phyloP scores from a whole-genome alignment of 2,329 filamentous ascomycete species.

The Talaromyces funiculosus region DNA sequence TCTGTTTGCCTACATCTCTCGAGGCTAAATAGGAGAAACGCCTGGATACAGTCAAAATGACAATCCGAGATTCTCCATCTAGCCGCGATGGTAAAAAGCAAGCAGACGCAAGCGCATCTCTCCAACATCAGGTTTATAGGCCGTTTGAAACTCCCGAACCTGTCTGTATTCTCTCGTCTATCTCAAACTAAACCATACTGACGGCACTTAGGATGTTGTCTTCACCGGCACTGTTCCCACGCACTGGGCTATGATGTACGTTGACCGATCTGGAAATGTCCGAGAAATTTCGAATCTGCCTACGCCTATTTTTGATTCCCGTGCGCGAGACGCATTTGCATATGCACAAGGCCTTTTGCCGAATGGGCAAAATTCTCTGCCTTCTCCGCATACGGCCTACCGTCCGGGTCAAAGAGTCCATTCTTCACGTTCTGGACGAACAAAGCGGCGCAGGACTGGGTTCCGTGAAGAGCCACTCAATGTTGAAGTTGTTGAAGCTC shows the following conservation, averaged over 20 bases:
- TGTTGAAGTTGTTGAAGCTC: background rate
- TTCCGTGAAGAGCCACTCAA: constrained; percentile 1
- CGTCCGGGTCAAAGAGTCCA: background rate
- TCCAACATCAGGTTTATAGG: background rate
- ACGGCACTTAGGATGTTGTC: constrained; percentile 4
- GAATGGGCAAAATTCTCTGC: background rate
- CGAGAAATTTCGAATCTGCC: constrained; percentile 9
- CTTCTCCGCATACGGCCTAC: background rate
- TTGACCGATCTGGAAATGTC: constrained; percentile 7
- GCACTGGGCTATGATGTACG: constrained; percentile 11
- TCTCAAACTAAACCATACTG: background rate
- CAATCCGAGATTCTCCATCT: background rate
- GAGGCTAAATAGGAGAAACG: background rate
- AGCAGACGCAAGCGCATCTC: background rate
- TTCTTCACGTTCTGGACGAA: background rate
- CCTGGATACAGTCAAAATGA: constrained; percentile 2
- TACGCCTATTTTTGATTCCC: background rate
- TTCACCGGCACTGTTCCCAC: constrained; percentile 6
- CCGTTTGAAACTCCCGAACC: constrained; percentile 6
- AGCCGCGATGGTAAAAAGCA: background rate
- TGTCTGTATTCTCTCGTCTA: background rate
- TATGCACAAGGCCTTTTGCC: background rate
- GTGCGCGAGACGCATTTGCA: constrained; percentile 5
- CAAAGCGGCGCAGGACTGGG: constrained; percentile 12
- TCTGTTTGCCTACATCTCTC: background rate